Evolutionary conservation across 169 alveolate genomes (phyloP).

Genomic region (Plasmodium yoelii): DNA sequence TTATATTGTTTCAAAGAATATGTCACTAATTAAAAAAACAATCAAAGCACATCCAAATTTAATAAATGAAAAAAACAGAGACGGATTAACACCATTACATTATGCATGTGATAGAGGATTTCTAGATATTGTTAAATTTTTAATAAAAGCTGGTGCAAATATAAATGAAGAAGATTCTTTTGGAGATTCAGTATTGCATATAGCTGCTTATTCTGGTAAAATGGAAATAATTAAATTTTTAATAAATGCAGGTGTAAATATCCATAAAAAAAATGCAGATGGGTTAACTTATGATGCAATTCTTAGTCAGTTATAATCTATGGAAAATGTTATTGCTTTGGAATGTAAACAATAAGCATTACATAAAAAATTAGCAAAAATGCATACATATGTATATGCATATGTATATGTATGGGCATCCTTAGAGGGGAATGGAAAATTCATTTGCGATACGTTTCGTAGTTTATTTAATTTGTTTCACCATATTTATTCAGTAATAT

Average conservation of each 20-base stretch:
- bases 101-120: conserved; percentile 80
- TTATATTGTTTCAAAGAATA: conserved; percentile 19
- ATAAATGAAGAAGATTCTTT: conserved; percentile 59
- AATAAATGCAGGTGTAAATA: conserved; percentile 41
- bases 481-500: too few species aligned
- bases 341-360: too few species aligned
- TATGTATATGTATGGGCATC: too few species aligned
- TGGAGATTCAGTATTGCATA: conserved; percentile 51
- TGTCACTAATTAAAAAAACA: conserved; percentile 19
- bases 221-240: conserved; percentile 26
- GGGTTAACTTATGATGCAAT: conserved; percentile 26
- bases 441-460: too few species aligned
- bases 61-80: conserved; percentile 76
- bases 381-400: too few species aligned
- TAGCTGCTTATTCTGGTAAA: conserved; percentile 49
- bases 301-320: conserved; percentile 6
- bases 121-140: conserved; percentile 67
- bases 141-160: conserved; percentile 77
- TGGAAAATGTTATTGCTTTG: not conserved
- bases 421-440: too few species aligned
- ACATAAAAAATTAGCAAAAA: too few species aligned
- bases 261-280: conserved; percentile 35
- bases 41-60: conserved; percentile 21
- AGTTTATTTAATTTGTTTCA: too few species aligned
- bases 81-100: conserved; percentile 78